Conservation (phyloP, 2,329 filamentous ascomycete species). For the Nigrograna mackinnonii region DNA sequence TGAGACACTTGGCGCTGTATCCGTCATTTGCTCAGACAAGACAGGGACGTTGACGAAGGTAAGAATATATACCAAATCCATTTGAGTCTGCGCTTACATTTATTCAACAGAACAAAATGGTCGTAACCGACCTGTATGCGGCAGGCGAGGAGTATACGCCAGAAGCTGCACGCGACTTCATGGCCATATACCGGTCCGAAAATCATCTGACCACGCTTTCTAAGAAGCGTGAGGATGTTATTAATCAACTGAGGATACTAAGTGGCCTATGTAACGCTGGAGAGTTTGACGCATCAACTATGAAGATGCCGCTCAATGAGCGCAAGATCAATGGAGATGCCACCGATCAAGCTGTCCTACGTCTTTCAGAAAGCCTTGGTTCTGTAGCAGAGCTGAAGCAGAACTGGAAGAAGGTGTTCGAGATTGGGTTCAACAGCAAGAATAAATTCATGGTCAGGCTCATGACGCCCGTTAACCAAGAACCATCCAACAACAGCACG, state of each 20-base stretch:
- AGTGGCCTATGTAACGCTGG: constrained; percentile 74
- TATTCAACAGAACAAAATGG: constrained; percentile 69
- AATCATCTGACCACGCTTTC: constrained; percentile 28
- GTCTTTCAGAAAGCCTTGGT: constrained; percentile 69
- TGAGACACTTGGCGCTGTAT: constrained; percentile 74
- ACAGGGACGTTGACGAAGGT: constrained; percentile 68
- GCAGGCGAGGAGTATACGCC: constrained; percentile 56
- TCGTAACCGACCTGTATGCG: constrained; percentile 69
- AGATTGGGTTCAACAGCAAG: constrained; percentile 74
- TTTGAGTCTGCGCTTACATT: no score
- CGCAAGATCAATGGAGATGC: constrained; percentile 74
- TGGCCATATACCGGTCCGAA: constrained; percentile 39
- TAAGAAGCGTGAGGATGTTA: constrained; percentile 31
- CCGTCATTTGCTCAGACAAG: constrained; percentile 77
- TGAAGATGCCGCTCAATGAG: constrained; percentile 60
- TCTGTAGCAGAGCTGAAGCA: constrained; percentile 63
- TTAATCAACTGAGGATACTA: constrained; percentile 61
- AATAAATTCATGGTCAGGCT: constrained; percentile 80
- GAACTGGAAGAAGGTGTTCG: constrained; percentile 67
- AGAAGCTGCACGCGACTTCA: constrained; percentile 51
- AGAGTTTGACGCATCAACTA: constrained; percentile 71
- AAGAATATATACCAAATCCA: constrained; percentile 6
- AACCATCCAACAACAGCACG: constrained; percentile 28
- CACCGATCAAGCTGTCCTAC: constrained; percentile 74
- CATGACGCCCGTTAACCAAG: constrained; percentile 46